Evolutionary conservation across 176 grass and related monocot genomes (phyloP), one percentile per base, ranked within the genome.

Genomic region (Bolboschoenus planiculmis): DNA sequence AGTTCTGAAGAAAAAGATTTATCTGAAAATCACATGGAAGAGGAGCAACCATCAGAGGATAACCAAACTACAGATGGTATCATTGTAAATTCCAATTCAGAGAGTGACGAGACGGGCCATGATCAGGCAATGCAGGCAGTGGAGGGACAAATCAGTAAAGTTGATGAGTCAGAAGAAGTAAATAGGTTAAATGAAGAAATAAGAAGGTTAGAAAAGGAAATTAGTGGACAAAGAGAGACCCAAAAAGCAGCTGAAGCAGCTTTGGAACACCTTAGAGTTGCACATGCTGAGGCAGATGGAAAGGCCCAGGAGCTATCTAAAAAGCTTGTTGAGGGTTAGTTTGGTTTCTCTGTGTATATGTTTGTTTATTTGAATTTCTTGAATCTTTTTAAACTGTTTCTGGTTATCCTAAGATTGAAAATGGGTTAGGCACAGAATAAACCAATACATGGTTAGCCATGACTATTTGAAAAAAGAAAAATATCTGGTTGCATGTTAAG

Each of bases 291-390:
- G 56, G 96, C 93, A 29, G 96, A 95, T 36, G 86, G 86, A 80
- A 99, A 99, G 86, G 88, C 88, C 61, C 91, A 95, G 80, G 85
- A 86, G 68, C 88, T 95, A 75, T 81, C 93, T 13, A 66, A 85
- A 74, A 99, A 99, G 89, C 91, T 95, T 56, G 58, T 54, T 33
- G 83, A 99, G 88, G 96, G 96, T 99, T 87, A 87, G 91, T 72
- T 84, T 78, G 21, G 48, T 51, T 75, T 57, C 42, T 74, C 20
- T 42, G 46, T 27, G 6, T 53, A 30, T 77, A 31, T 77, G 27
- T 33, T 77, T 77, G 36, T 75, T 47, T 5, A 75, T 15, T 74
- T 48, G 10, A 4, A 74, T 13, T 48, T 48, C 33, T 37, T 66
- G 20, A 20, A 36, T 9, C 30, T n/a, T 66, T 20, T 20, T 11